phyloP scores from a whole-genome alignment of 2,329 filamentous ascomycete genomes.

The Zymoseptoria pseudotritici region DNA sequence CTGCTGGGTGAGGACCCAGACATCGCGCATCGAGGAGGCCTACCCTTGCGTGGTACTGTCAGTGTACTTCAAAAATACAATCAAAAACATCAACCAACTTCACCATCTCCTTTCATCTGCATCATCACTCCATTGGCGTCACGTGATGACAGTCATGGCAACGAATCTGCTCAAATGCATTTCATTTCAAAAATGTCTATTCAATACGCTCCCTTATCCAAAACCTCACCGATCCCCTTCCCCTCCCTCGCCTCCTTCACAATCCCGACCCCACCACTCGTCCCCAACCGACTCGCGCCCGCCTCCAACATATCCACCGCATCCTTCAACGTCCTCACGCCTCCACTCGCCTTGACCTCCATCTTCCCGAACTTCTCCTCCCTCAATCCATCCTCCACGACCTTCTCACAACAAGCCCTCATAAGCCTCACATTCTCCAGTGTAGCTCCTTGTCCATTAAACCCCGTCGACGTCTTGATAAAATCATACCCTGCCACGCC shows the following conservation, averaged over 20 bases:
- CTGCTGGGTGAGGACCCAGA: slow-evolving; percentile 19
- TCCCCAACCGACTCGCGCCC: slow-evolving; percentile 50
- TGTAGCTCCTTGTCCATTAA: slow-evolving; percentile 48
- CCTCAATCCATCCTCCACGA: slow-evolving; percentile 29
- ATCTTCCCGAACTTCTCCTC: slow-evolving; percentile 27
- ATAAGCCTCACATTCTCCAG: slow-evolving; percentile 49
- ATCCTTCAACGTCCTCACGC: slow-evolving; percentile 45
- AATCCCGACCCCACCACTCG: slow-evolving; percentile 50
- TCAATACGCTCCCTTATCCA: not conserved
- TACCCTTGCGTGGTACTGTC: slow-evolving; percentile 33
- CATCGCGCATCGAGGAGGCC: slow-evolving; percentile 38
- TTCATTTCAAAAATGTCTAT: not conserved
- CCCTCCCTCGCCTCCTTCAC: slow-evolving; percentile 40
- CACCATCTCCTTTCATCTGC: not conserved
- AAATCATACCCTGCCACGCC: slow-evolving; percentile 49
- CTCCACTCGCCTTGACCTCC: slow-evolving; percentile 54
- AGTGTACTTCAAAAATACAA: slow-evolving; percentile 7
- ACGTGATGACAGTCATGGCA: not conserved
- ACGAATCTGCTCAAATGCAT: not conserved
- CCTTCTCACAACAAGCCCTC: slow-evolving; percentile 40
- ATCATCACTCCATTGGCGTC: not conserved
- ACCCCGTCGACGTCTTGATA: slow-evolving; percentile 56
- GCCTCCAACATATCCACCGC: slow-evolving; percentile 49
- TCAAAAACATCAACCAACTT: slow-evolving; percentile 8
- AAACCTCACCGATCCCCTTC: not conserved